A percentile compares a stretch with the other conserved stretches of the same genome.
Evolutionary conservation across 805 yeast genomes (phyloP).

Genomic region (Metschnikowia anglica): DNA sequence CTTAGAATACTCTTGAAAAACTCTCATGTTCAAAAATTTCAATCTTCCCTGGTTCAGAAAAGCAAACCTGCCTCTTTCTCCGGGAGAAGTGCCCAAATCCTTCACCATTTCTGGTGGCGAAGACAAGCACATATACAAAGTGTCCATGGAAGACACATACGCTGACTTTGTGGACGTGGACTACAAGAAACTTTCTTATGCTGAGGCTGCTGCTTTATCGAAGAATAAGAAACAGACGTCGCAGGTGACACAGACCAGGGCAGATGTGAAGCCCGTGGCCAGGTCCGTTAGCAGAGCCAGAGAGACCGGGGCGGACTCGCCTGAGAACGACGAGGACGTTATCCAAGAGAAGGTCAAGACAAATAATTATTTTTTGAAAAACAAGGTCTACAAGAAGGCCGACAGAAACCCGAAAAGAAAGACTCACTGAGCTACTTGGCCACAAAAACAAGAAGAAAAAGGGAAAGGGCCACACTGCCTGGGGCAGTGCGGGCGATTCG

Average conservation of each 20-base stretch:
- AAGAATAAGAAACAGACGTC: constrained; percentile 24
- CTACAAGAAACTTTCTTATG: constrained; percentile 39
- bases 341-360: constrained; percentile 20
- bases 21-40: constrained; percentile 16
- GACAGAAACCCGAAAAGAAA: constrained; percentile 16
- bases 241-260: constrained; percentile 2
- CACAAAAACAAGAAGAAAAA: no score
- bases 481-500: constrained; percentile 3
- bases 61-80: constrained; percentile 7
- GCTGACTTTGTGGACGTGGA: constrained; percentile 40
- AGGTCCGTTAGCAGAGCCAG: not conserved
- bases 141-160: constrained; percentile 35
- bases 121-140: constrained; percentile 29
- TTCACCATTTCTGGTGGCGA: constrained; percentile 32
- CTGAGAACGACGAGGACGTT: constrained; percentile 13
- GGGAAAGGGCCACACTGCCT: not conserved
- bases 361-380: constrained; percentile 23
- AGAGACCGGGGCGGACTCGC: not conserved
- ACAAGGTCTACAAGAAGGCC: constrained; percentile 19
- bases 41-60: constrained; percentile 18
- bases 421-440: constrained; percentile 3
- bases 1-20: no score
- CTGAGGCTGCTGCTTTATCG: constrained; percentile 43
- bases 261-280: not conserved
- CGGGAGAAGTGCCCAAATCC: constrained; percentile 25